phyloP scores from a whole-genome alignment of 2,329 filamentous ascomycete species.

The Colletotrichum nymphaeae region DNA sequence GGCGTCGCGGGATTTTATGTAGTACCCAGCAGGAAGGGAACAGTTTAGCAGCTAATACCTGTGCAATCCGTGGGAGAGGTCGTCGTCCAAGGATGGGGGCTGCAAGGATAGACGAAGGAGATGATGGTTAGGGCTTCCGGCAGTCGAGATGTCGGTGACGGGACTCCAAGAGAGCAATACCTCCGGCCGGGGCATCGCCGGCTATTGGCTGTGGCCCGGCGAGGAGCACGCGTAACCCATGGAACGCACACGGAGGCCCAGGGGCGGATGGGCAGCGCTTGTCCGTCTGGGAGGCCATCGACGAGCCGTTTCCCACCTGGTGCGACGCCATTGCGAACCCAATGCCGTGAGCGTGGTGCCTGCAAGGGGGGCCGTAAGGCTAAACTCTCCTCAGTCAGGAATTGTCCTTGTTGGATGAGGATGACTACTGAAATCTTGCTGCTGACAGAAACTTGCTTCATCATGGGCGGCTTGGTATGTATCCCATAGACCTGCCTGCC shows the following conservation, averaged over 20 bases:
- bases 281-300: constrained; percentile 8
- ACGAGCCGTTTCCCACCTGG: neutral
- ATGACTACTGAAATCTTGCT: neutral
- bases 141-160: constrained; percentile 32
- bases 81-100: neutral
- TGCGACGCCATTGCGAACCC: constrained; percentile 4
- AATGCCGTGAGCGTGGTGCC: neutral
- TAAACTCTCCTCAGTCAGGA: neutral
- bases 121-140: constrained; percentile 22
- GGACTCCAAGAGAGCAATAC: constrained; percentile 30
- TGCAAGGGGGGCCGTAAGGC: neutral
- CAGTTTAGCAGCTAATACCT: no score
- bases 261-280: neutral
- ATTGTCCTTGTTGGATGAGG: neutral
- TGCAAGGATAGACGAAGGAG: neutral
- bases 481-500: no score
- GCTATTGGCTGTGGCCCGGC: constrained; percentile 25
- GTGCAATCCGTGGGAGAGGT: neutral
- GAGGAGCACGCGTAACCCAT: constrained; percentile 12
- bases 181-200: constrained; percentile 27
- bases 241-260: constrained; percentile 7
- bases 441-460: neutral
- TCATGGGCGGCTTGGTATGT: neutral
- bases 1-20: constrained; percentile 21
- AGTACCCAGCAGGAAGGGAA: constrained; percentile 12